Percentiles rank a stretch among this genome's conserved stretches.
Conservation (phyloP, 768 basidiomycete genomes). For the Termitomyces sp. region DNA sequence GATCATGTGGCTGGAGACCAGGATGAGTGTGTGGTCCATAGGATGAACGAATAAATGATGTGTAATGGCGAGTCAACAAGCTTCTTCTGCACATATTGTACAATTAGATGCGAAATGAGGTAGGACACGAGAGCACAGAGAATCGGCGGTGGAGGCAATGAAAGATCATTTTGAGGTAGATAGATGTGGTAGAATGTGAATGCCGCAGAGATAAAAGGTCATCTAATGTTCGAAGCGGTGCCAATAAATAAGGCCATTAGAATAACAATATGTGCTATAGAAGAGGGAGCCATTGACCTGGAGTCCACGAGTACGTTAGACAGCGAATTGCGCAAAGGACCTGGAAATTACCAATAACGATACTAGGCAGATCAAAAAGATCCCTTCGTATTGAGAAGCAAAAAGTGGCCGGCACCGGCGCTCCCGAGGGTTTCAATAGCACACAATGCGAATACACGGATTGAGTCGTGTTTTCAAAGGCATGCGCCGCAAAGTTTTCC, state of each 20-base stretch:
- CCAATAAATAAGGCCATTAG: slow-evolving; percentile 14
- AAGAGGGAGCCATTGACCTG: slow-evolving; percentile 87
- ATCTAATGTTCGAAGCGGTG: background rate
- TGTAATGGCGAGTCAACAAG: background rate
- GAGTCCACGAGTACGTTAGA: slow-evolving; percentile 3
- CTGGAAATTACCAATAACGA: slow-evolving; percentile 65
- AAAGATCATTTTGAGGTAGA: background rate
- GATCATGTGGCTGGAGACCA: background rate
- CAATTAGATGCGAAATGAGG: slow-evolving; percentile 9
- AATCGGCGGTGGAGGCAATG: background rate
- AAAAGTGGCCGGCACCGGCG: slow-evolving; percentile 87
- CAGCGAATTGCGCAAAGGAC: background rate
- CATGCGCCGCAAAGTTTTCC: slow-evolving; percentile 95
- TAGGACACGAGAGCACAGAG: slow-evolving; percentile 11
- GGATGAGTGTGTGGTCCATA: background rate
- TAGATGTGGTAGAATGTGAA: background rate
- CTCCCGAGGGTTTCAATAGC: slow-evolving; percentile 77
- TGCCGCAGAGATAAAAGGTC: slow-evolving; percentile 1
- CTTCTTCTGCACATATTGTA: slow-evolving; percentile 12
- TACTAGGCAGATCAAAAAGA: slow-evolving; percentile 83
- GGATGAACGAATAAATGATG: background rate
- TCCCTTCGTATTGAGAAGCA: slow-evolving; percentile 95
- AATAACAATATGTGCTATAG: slow-evolving; percentile 35
- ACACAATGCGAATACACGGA: slow-evolving; percentile 93
- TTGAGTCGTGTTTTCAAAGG: slow-evolving; percentile 96